Evolutionary conservation across 2,329 filamentous ascomycete genomes (phyloP), one percentile per base, ranked within the genome.

Genomic region (Rhinocladiella similis): DNA sequence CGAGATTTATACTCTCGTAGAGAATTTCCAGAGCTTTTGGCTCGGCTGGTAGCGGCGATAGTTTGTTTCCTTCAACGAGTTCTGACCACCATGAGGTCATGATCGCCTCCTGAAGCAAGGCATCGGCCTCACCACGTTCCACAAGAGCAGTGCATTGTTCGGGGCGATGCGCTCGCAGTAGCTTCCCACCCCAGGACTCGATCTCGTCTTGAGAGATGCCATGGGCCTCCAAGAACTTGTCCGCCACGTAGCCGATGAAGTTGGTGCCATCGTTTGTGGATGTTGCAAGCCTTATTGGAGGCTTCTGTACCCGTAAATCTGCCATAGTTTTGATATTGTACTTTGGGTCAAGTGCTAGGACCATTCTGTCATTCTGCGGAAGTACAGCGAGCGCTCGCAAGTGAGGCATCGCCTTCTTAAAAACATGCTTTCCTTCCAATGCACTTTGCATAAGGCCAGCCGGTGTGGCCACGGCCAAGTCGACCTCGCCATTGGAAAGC

Each of bases 351-450:
- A 58, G 10, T 12, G 56, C 56, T 3, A 58, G 47, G 4, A 58
- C 56, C 56, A 58, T 50, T 18, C 56, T 50, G 27, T 58, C 56
- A 19, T 58, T 58, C 25, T 58, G 56, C 5, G 56, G 56, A 3
- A 58, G 51, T 10, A 33, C 29, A 12, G 41, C 56, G 2, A 54
- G 16, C 13, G 56, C 56, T 18, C 56, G 56, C 12, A 58, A 33
- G 29, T 54, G 36, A 16, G 56, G 56, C 47, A 58, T 54, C 10
- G 56, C 27, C n/a, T 33, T 54, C n/a, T 13, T 12, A 49, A 54
- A 58, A 3, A 20, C n/a, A 14, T 20, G 19, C 19, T 50, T 47
- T 3, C 56, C 56, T 6, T 18, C 51, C 9, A 47, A 46, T n/a
- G 39, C 39, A 7, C 33, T 50, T 9, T 33, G 29, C 33, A 58